Evolutionary conservation across 2,329 filamentous ascomycete species (phyloP).

Genomic region (Nigrospora oryzae): DNA sequence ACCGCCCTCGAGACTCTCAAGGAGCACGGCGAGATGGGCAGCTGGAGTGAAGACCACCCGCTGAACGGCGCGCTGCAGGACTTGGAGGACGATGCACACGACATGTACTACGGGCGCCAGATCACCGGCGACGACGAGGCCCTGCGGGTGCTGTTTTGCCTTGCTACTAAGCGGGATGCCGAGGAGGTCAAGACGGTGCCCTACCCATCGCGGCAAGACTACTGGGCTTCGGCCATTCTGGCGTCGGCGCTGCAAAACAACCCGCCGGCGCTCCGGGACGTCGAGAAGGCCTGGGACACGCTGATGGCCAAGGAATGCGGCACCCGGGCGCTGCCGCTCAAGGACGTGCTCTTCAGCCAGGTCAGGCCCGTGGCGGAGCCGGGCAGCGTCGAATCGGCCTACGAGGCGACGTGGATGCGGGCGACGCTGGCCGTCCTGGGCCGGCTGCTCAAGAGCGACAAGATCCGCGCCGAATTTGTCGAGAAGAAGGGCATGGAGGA

Average conservation of each 20-base stretch:
- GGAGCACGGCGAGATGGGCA: conserved; percentile 22
- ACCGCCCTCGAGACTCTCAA: conserved; percentile 42
- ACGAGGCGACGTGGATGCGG: conserved; percentile 14
- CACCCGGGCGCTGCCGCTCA: conserved; percentile 14
- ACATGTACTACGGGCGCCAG: conserved; percentile 61
- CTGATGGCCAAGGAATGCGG: conserved; percentile 30
- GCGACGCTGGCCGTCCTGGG: conserved; percentile 39
- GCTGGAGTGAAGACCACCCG: conserved; percentile 12
- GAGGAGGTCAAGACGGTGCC: conserved; percentile 9
- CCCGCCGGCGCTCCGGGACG: conserved; percentile 45
- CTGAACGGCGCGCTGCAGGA: conserved; percentile 44
- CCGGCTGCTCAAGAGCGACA: conserved; percentile 45
- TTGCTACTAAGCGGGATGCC: conserved; percentile 30
- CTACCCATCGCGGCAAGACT: conserved; percentile 24
- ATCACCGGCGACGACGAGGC: conserved; percentile 47
- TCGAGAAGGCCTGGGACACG: conserved; percentile 37
- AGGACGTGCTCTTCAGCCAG: conserved; percentile 32
- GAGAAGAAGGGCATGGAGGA: conserved; percentile 41
- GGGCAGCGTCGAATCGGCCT: conserved; percentile 5
- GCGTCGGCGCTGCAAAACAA: conserved; percentile 57
- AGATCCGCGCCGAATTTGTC: conserved; percentile 48
- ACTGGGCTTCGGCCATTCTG: conserved; percentile 48
- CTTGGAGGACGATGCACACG: conserved; percentile 57
- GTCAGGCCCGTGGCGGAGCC: conserved; percentile 18
- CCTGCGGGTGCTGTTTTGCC: conserved; percentile 47